phyloP scores from a whole-genome alignment of 2,329 filamentous ascomycete genomes.

The Alternaria rosae region DNA sequence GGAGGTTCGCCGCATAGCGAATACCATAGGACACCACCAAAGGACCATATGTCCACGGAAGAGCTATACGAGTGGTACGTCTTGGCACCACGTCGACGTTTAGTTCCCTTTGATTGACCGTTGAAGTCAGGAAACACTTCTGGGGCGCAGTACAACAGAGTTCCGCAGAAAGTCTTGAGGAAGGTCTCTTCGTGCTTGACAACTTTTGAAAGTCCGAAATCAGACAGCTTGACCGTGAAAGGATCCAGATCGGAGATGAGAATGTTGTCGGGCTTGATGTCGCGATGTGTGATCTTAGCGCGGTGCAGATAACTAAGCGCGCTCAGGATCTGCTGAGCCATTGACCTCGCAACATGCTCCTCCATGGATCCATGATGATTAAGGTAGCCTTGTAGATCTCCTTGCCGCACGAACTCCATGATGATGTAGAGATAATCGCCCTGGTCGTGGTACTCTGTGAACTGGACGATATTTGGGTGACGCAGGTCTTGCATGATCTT shows the following conservation, averaged over 20 bases:
- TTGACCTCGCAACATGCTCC: constrained; percentile 73
- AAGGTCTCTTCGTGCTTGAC: constrained; percentile 90
- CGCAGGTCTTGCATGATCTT: constrained; percentile 87
- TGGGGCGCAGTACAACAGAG: constrained; percentile 91
- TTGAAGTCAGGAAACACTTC: constrained; percentile 90
- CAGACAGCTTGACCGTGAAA: constrained; percentile 86
- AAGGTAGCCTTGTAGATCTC: constrained; percentile 82
- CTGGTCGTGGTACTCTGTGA: constrained; percentile 87
- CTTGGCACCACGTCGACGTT: constrained; percentile 64
- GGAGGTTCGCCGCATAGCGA: constrained; percentile 81
- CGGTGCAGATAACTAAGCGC: constrained; percentile 87
- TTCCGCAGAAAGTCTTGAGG: constrained; percentile 95
- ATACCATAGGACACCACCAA: constrained; percentile 90
- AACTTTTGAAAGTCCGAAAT: constrained; percentile 96
- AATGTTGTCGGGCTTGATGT: constrained; percentile 98
- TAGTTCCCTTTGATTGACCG: constrained; percentile 69
- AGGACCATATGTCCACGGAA: constrained; percentile 94
- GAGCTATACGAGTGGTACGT: constrained; percentile 77
- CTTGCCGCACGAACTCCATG: constrained; percentile 88
- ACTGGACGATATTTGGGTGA: constrained; percentile 91
- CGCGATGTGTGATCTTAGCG: constrained; percentile 93
- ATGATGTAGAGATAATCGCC: constrained; percentile 87
- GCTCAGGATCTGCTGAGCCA: constrained; percentile 78
- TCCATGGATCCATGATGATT: constrained; percentile 66
- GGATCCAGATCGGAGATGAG: constrained; percentile 77